These are phyloP conservation scores for Penicillium palitans DNA, from an alignment of 2,329 filamentous ascomycete species.

Conservation along the genomic window DNA sequence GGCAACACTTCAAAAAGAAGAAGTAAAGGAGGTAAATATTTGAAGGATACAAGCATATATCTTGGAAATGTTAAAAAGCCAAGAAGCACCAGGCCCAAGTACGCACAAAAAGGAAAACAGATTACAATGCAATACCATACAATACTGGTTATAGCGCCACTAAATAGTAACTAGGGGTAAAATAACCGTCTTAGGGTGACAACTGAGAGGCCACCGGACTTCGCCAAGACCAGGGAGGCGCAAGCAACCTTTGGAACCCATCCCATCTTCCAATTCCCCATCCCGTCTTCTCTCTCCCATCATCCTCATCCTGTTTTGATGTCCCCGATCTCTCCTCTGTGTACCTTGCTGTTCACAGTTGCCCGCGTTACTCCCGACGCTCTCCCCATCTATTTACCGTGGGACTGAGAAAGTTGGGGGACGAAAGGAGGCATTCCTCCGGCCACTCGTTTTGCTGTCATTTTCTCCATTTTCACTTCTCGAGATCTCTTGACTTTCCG, in stretches of 20 bases:
- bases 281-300: constrained; percentile 26
- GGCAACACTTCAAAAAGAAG: too few species aligned
- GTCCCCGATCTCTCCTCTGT: constrained; percentile 28
- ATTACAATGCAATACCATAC: constrained; percentile 5
- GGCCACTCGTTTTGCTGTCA: constrained; percentile 41
- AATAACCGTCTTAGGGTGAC: constrained; percentile 30
- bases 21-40: not conserved
- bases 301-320: constrained; percentile 30
- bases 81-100: not conserved
- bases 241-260: constrained; percentile 34
- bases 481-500: constrained; percentile 12
- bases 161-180: constrained; percentile 19
- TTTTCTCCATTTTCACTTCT: constrained; percentile 28
- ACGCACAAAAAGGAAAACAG: not conserved
- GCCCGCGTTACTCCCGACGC: constrained; percentile 28
- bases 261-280: constrained; percentile 21
- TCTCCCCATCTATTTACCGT: constrained; percentile 33
- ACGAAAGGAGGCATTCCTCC: constrained; percentile 46
- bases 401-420: constrained; percentile 35
- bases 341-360: constrained; percentile 30
- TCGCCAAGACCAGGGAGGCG: constrained; percentile 17
- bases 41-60: too few species aligned
- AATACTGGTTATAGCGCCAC: constrained; percentile 14
- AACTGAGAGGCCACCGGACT: constrained; percentile 11
- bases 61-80: not conserved